Conservation (phyloP, 202 grass and related monocot species). For the Musa balbisiana region DNA sequence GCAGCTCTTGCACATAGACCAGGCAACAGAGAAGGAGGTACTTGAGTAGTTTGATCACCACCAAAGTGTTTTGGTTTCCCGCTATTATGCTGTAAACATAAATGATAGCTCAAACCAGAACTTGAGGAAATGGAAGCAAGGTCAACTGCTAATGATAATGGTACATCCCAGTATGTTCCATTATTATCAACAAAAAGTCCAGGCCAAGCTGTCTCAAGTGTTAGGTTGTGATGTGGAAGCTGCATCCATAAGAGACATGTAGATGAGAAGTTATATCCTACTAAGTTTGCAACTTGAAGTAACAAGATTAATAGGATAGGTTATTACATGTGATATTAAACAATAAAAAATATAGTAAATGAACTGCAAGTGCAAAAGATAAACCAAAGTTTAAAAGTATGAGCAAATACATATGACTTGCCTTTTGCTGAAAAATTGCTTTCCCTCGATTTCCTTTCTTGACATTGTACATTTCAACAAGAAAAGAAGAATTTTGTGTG, state of each 20-base stretch:
- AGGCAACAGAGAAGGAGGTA: conserved; percentile 53
- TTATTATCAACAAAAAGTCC: conserved; percentile 78
- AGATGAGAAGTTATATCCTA: conserved; percentile 12
- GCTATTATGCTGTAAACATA: conserved; percentile 68
- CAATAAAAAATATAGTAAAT: background rate
- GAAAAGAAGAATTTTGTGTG: conserved; percentile 42
- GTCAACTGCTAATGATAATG: conserved; percentile 66
- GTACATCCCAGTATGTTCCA: conserved; percentile 76
- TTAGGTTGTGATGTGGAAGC: conserved; percentile 59
- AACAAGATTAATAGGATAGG: background rate
- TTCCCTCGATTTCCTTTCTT: conserved; percentile 69
- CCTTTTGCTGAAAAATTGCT: conserved; percentile 88
- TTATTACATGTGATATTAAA: too few relatives aligned
- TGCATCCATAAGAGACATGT: conserved; percentile 33
- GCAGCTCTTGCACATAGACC: conserved; percentile 63
- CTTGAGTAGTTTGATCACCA: conserved; percentile 39
- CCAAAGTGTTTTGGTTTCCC: conserved; percentile 68
- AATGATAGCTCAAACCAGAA: conserved; percentile 78
- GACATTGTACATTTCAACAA: conserved; percentile 59
- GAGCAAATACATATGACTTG: conserved; percentile 54
- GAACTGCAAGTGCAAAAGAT: background rate
- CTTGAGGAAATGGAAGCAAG: conserved; percentile 63
- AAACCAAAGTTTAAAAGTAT: conserved; percentile 29
- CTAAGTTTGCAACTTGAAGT: background rate
- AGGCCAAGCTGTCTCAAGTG: conserved; percentile 63